A percentile compares a stretch with the other conserved stretches of the same genome.
Evolutionary conservation across 352 stramenopile genomes (phyloP).

Genomic region (Lagenidium giganteum): DNA sequence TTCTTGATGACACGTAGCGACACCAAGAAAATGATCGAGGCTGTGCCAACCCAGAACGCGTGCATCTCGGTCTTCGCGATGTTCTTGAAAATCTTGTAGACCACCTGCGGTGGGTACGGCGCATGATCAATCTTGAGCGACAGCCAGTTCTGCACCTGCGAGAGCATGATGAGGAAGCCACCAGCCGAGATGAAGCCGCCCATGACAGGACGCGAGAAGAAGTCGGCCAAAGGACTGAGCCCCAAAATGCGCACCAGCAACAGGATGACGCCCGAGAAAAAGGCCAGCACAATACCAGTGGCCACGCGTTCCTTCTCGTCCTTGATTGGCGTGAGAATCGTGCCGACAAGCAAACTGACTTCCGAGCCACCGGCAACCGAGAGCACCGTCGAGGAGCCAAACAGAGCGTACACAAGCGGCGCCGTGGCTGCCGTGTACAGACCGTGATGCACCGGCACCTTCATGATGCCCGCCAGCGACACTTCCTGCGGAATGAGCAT

Average conservation of each 20-base stretch:
- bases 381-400: slow-evolving; percentile 76
- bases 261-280: slow-evolving; percentile 76
- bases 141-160: slow-evolving; percentile 83
- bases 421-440: slow-evolving; percentile 85
- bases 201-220: slow-evolving; percentile 87
- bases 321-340: slow-evolving; percentile 45
- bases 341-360: slow-evolving; percentile 48
- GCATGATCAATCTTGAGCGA: slow-evolving; percentile 47
- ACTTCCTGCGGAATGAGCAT: slow-evolving; percentile 89
- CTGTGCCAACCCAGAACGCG: slow-evolving; percentile 56
- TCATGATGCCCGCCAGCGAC: slow-evolving; percentile 84
- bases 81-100: slow-evolving; percentile 47
- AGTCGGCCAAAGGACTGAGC: slow-evolving; percentile 83
- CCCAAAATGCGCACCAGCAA: slow-evolving; percentile 70
- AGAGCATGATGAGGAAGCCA: slow-evolving; percentile 86
- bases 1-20: slow-evolving; percentile 36
- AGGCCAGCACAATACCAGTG: slow-evolving; percentile 40
- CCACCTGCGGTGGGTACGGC: slow-evolving; percentile 41
- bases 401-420: slow-evolving; percentile 80
- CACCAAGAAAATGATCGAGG: slow-evolving; percentile 50
- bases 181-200: slow-evolving; percentile 86
- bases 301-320: slow-evolving; percentile 31
- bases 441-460: slow-evolving; percentile 81
- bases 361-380: slow-evolving; percentile 71
- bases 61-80: slow-evolving; percentile 64